Base-by-base conservation (phyloP, 2,329 filamentous ascomycete species). In the Scedosporium apiospermum region DNA sequence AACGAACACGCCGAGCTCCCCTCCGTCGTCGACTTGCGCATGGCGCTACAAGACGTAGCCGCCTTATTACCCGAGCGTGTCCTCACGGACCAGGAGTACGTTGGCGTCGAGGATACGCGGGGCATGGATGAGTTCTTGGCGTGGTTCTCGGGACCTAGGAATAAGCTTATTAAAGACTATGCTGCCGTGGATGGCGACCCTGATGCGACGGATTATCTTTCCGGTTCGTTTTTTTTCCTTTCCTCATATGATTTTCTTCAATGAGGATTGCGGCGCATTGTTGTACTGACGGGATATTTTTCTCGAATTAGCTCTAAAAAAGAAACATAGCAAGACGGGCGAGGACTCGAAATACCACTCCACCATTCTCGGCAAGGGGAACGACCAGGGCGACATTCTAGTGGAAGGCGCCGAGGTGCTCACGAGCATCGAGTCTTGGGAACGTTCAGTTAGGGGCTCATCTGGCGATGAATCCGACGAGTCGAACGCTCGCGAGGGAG, bases 291-390 rank as follows among this genome's bases (percentile, higher is more conserved):
- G 10, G 34, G 38, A 7, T 42, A n/a, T 42, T 69, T 62, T 16
- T 16, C 38, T 49, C 10, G 2, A 12, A 38, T 14, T 30, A 90
- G 89, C 87, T 4, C 78, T 98, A 51, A 97, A 96, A 75, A 95
- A 93, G 76, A 96, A 96, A 71, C 90, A 96, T 73, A 92, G 88
- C 76, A 96, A 95, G 69, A 90, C 89, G 0, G 90, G 89, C 65
- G 91, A 96, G 69, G 92, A 96, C 70, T 88, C 88, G 9, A 88
- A 93, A 69, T 96, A 91, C 73, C 85, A 88, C 67, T 91, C 91
- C 34, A 96, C 93, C 0, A 83, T 95, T 0, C 79, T 98, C 10
- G 93, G 93, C 3, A 87, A 87, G 66, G 79, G 82, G 55, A 82
- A 82, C 58, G 91, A 96, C 67, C 83, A 87, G 63, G 85, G 85